Evolutionary conservation across 2,329 filamentous ascomycete species (phyloP).

Genomic region (Fusarium bulbicola): DNA sequence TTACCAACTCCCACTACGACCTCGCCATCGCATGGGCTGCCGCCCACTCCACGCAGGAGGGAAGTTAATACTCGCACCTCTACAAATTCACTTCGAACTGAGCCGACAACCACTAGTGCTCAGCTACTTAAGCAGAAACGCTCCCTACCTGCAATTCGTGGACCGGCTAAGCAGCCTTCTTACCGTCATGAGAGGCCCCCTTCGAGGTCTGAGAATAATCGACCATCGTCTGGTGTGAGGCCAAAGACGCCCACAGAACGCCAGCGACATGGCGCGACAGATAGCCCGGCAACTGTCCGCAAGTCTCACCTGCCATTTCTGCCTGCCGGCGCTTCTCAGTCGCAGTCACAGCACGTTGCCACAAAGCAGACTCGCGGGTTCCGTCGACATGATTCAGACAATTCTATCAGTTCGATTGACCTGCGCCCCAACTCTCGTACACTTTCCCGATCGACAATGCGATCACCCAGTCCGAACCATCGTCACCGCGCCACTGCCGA

Average conservation of each 20-base stretch:
- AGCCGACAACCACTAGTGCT: constrained; percentile 71
- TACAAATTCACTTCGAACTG: constrained; percentile 62
- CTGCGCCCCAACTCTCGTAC: constrained; percentile 65
- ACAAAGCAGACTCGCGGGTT: constrained; percentile 76
- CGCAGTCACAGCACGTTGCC: constrained; percentile 80
- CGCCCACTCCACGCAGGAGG: constrained; percentile 69
- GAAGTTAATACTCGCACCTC: constrained; percentile 66
- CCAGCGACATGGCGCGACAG: constrained; percentile 55
- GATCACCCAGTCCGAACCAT: constrained; percentile 67
- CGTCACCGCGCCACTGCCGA: constrained; percentile 58
- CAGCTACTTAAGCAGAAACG: constrained; percentile 73
- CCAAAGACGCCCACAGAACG: constrained; percentile 79
- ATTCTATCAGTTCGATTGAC: constrained; percentile 66
- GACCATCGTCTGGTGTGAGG: constrained; percentile 63
- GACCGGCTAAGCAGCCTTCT: constrained; percentile 58
- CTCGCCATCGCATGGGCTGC: constrained; percentile 62
- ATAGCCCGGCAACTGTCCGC: constrained; percentile 62
- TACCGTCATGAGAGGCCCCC: constrained; percentile 66
- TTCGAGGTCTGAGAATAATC: constrained; percentile 63
- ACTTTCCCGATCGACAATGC: constrained; percentile 65
- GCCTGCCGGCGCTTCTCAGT: constrained; percentile 76
- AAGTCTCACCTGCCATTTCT: constrained; percentile 78
- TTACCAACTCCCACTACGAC: constrained; percentile 69
- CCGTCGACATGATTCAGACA: constrained; percentile 85
- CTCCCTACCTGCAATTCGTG: constrained; percentile 68